Conservation (phyloP, 2,329 filamentous ascomycete species). For the Colletotrichum euphorbiae region DNA sequence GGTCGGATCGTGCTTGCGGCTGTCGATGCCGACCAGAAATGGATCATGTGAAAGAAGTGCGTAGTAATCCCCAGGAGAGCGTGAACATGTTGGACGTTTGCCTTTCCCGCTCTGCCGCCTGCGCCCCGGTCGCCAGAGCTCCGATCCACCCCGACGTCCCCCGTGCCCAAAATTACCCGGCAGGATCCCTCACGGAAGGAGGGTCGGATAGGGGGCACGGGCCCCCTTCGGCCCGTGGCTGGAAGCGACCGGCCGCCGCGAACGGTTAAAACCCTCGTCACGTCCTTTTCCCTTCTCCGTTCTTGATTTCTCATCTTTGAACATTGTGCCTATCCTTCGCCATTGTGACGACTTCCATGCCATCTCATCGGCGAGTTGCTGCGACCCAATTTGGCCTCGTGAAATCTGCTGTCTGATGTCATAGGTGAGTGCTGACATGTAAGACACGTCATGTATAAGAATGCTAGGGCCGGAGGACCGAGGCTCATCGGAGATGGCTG, state of each 20-base stretch:
- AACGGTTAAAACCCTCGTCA: conserved; percentile 34
- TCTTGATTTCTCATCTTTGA: not conserved
- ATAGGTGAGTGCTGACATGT: conserved; percentile 2
- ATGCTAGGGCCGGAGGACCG: conserved; percentile 4
- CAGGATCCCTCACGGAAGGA: conserved; percentile 40
- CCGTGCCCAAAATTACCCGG: conserved; percentile 41
- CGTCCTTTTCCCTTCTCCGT: not conserved
- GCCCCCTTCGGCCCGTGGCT: conserved; percentile 32
- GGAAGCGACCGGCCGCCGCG: conserved; percentile 31
- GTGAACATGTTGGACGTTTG: not conserved
- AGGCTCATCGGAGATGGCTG: conserved; percentile 11
- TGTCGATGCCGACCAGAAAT: conserved; percentile 12
- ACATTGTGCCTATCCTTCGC: not conserved
- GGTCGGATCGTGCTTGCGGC: not conserved
- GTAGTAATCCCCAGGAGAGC: no score
- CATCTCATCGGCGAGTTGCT: not conserved
- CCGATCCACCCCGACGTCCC: conserved; percentile 16
- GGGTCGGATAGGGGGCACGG: conserved; percentile 37
- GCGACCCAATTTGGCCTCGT: not conserved
- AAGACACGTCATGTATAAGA: conserved; percentile 4
- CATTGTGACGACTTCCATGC: not conserved
- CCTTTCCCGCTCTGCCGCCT: conserved; percentile 11
- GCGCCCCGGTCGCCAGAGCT: not conserved
- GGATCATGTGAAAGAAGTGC: not conserved
- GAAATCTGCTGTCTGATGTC: not conserved